Evolutionary conservation across 495 filamentous ascomycete species (phyloP).

Genomic region (Darksidea phi): DNA sequence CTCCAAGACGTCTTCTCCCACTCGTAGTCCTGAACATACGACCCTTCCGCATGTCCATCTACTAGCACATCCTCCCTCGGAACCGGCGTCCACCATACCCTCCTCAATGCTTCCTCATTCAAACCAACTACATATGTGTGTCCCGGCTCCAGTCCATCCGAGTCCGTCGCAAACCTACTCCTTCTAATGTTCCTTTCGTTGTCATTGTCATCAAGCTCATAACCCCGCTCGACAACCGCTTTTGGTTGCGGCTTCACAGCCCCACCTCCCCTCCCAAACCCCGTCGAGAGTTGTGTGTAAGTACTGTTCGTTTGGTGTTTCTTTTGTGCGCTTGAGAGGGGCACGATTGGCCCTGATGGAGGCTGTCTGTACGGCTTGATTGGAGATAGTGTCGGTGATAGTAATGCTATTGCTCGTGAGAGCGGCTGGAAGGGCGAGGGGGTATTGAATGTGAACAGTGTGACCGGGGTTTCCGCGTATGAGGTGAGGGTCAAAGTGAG

Average conservation of each 20-base stretch:
- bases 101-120: neutral
- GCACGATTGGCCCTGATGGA: neutral
- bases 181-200: neutral
- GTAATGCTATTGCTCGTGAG: neutral
- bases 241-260: slow-evolving; percentile 4
- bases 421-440: neutral
- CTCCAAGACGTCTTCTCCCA: neutral
- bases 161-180: neutral
- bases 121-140: neutral
- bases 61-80: neutral
- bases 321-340: slow-evolving; percentile 1
- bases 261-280: slow-evolving; percentile 1
- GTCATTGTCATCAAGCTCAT: neutral
- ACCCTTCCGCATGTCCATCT: neutral
- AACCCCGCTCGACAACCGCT: neutral
- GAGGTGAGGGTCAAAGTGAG: no score
- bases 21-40: slow-evolving; percentile 2
- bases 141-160: slow-evolving; percentile 2
- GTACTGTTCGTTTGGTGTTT: slow-evolving; percentile 4
- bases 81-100: neutral
- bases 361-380: neutral
- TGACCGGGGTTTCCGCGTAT: no score
- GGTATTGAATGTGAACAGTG: slow-evolving; percentile 6
- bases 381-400: neutral
- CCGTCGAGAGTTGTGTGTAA: neutral